Conservation (phyloP, 106 monocot genomes). For the Ottelia alismoides region DNA sequence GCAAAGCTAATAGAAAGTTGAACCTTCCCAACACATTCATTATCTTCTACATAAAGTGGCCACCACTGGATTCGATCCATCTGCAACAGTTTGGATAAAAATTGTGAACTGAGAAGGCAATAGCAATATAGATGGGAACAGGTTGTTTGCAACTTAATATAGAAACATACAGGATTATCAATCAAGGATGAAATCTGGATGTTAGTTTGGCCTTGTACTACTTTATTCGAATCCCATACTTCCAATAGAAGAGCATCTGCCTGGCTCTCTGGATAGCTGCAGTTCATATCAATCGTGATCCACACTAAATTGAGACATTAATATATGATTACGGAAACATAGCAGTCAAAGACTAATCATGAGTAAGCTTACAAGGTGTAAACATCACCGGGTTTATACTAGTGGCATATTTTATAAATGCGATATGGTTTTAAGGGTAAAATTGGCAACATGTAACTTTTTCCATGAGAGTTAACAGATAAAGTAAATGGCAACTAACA, state of each 20-base stretch:
- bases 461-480: too few species aligned
- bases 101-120: not conserved
- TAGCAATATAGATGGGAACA: not conserved
- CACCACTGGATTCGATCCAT: conserved; percentile 61
- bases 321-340: not conserved
- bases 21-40: conserved; percentile 70
- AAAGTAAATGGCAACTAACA: too few species aligned
- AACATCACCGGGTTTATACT: conserved; percentile 56
- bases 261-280: conserved; percentile 71
- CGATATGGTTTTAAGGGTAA: too few species aligned
- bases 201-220: conserved; percentile 33
- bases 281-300: too few species aligned
- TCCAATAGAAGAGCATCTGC: conserved; percentile 59
- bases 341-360: not conserved
- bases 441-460: too few species aligned
- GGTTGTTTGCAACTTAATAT: not conserved
- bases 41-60: conserved; percentile 50
- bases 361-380: conserved; percentile 48
- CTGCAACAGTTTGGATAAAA: conserved; percentile 16
- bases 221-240: conserved; percentile 35
- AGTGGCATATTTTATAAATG: too few species aligned
- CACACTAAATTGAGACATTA: not conserved
- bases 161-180: conserved; percentile 46
- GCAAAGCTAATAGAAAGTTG: conserved; percentile 46
- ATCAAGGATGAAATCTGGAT: conserved; percentile 56